Percentiles rank a stretch among this genome's conserved stretches.
phyloP scores from a whole-genome alignment of 371 early-diverging fungal species.

The Mortierella sp. region DNA sequence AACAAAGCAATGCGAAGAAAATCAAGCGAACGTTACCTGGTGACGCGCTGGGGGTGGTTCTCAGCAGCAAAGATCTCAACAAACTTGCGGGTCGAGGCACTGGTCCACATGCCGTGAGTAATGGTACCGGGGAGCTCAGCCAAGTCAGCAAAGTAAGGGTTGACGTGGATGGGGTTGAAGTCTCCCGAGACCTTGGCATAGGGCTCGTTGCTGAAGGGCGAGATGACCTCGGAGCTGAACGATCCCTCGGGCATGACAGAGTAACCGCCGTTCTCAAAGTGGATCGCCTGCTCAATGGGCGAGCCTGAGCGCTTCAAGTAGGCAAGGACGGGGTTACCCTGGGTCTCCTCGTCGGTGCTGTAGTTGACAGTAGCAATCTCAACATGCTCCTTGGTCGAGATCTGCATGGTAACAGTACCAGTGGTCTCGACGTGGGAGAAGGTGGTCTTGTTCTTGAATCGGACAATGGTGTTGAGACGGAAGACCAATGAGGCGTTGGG shows the following conservation, averaged over 20 bases:
- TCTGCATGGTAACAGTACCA: conserved; percentile 88
- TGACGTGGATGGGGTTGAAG: conserved; percentile 97
- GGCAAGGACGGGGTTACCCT: conserved; percentile 87
- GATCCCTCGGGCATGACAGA: conserved; percentile 91
- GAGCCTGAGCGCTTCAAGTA: conserved; percentile 86
- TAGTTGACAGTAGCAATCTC: conserved; percentile 88
- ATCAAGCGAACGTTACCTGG: conserved; percentile 34
- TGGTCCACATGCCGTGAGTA: conserved; percentile 99
- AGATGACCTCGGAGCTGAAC: conserved; percentile 86
- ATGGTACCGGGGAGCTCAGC: conserved; percentile 95
- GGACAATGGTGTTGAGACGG: conserved; percentile 84
- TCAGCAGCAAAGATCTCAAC: conserved; percentile 96
- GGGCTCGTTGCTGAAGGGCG: conserved; percentile 87
- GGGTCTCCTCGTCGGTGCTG: conserved; percentile 75
- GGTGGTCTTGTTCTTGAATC: conserved; percentile 81
- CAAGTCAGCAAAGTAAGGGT: conserved; percentile 95
- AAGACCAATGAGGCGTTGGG: conserved; percentile 86
- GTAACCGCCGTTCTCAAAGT: conserved; percentile 93
- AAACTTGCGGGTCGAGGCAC: conserved; percentile 94
- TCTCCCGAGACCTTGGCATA: conserved; percentile 94
- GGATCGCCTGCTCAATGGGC: conserved; percentile 85
- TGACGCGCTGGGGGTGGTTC: conserved; percentile 93
- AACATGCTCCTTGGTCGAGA: conserved; percentile 87
- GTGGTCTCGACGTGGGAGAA: conserved; percentile 81
- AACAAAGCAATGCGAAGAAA: neutral